Evolutionary conservation across 1,139 yeast species (phyloP).

Genomic region (Wickerhamomyces sp.): DNA sequence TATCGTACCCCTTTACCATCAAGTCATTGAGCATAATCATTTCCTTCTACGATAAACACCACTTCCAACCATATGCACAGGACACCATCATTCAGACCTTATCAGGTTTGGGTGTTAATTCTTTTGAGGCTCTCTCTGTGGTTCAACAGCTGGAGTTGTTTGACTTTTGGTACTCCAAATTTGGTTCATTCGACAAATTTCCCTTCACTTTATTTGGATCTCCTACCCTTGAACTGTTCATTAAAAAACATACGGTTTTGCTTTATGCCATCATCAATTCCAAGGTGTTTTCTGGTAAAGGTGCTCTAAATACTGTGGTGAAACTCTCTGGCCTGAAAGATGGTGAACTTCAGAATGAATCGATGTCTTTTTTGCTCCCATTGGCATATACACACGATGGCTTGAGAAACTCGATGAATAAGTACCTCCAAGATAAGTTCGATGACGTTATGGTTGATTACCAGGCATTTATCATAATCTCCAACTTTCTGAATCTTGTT

Average conservation of each 20-base stretch:
- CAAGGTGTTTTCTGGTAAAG: constrained; percentile 10
- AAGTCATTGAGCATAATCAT: constrained; percentile 19
- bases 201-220: constrained; percentile 25
- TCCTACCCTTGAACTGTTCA: constrained; percentile 13
- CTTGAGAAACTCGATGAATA: constrained; percentile 33
- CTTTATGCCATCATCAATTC: constrained; percentile 21
- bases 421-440: constrained; percentile 14
- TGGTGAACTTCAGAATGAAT: constrained; percentile 27
- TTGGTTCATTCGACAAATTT: constrained; percentile 14
- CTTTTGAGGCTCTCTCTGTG: constrained; percentile 2
- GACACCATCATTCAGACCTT: constrained; percentile 27
- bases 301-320: constrained; percentile 3
- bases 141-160: constrained; percentile 19
- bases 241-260: constrained; percentile 13
- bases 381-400: constrained; percentile 44
- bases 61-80: constrained; percentile 30
- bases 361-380: constrained; percentile 36
- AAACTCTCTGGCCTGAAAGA: constrained; percentile 4
- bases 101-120: constrained; percentile 10
- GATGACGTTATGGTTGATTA: constrained; percentile 20
- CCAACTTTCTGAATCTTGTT: constrained; percentile 32
- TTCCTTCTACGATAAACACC: constrained; percentile 29
- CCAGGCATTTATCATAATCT: constrained; percentile 29
- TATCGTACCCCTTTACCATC: constrained; percentile 22
- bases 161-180: constrained; percentile 33